A percentile compares a stretch with the other conserved stretches of the same genome.
Evolutionary conservation across 2,329 filamentous ascomycete species (phyloP).

Genomic region (Fusarium cyanostomum): DNA sequence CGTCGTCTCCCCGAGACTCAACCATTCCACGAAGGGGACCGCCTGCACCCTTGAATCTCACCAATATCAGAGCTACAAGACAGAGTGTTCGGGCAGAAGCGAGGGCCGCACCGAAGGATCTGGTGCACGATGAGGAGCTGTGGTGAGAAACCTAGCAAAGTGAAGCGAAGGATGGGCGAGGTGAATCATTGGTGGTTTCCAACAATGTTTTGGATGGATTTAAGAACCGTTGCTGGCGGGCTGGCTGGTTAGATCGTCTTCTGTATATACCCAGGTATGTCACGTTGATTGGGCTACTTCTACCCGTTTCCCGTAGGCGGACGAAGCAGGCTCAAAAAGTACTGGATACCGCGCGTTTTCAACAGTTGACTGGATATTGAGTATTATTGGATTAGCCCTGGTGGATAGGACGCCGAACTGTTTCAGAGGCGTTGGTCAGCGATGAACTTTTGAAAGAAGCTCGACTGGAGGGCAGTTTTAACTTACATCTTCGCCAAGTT

Average conservation of each 20-base stretch:
- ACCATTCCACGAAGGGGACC: constrained; percentile 30
- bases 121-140: constrained; percentile 29
- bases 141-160: constrained; percentile 6
- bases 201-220: neutral
- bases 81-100: constrained; percentile 13
- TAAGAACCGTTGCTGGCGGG: constrained; percentile 25
- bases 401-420: neutral
- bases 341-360: neutral
- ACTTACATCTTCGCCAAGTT: neutral
- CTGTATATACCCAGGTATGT: neutral
- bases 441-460: neutral
- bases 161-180: neutral
- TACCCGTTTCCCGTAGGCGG: neutral
- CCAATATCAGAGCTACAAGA: constrained; percentile 13
- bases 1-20: constrained; percentile 18
- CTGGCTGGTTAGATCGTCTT: constrained; percentile 9
- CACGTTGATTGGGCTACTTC: neutral
- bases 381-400: neutral
- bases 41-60: constrained; percentile 24
- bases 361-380: neutral
- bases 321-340: neutral
- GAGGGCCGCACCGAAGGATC: constrained; percentile 8
- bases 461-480: neutral
- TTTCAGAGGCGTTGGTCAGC: neutral
- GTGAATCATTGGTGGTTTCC: neutral